Base-by-base conservation (phyloP, 1,284 basidiomycete species). In the Ceratorhiza oryzae-sativae region DNA sequence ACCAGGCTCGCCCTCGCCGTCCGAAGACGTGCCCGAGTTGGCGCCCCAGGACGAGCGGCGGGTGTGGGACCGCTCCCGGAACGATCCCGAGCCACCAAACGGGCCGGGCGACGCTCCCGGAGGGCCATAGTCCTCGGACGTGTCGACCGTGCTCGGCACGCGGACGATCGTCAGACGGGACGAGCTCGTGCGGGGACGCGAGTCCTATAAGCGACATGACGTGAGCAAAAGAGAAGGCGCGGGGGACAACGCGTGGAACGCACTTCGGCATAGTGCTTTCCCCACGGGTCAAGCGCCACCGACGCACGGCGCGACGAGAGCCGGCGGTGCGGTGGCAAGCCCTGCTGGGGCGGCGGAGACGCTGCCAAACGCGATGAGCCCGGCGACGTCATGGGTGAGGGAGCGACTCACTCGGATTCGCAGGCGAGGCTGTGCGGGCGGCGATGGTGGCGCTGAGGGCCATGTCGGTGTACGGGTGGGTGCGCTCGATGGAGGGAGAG, bases 151-250 rank as follows among this genome's bases (percentile, higher is more conserved):
- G 46, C 56, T 72, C 51, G 30, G 81, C 56, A 91, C 87, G 71
- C 88, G 87, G 49, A 92, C 88, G 80, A 93, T 91, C 62, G 90
- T 91, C 53, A 93, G 83, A 2, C 83, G 87, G 78, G 87, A 90
- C n/a, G 75, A 63, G 59, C 72, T 49, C 12, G 71, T 74, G n/a
- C 62, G 68, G 51, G 68, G 63, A n/a, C n/a, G 23, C 23, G 73
- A 45, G 27, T 55, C 58, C 49, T 51, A 23, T 56, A 5, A 12
- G 20, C 34, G 49, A 10, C 30, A 18, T 39, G 55, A 68, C 71
- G 36, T 86, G 86, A 0, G 86, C 85, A 73, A 10, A 87, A 80
- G 63, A 81, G 80, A 34, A 32, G 15, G 13, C 23, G 25, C n/a
- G 27, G 18, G 4, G 18, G 4, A 86, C 84, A 77, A 88, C 80